Evolutionary conservation across 495 filamentous ascomycete species (phyloP).

Genomic region (Ramalina intermedia): DNA sequence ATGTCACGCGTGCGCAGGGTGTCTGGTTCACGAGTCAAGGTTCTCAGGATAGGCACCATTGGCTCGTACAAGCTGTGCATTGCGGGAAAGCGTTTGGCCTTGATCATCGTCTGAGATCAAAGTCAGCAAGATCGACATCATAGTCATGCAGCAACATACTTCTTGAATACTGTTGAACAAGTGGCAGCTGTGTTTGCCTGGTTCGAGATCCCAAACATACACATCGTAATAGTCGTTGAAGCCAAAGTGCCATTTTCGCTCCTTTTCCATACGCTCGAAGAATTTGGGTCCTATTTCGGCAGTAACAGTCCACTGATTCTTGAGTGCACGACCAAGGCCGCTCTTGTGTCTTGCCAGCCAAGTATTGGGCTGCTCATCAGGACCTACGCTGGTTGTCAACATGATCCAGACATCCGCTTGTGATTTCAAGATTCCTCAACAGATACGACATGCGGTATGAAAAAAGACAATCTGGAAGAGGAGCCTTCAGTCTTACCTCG

Average conservation of each 20-base stretch:
- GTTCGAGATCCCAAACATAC: constrained; percentile 34
- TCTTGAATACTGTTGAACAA: constrained; percentile 21
- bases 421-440: too few relatives aligned
- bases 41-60: constrained; percentile 18
- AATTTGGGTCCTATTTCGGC: constrained; percentile 25
- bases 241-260: constrained; percentile 29
- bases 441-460: too few relatives aligned
- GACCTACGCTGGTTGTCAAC: too few relatives aligned
- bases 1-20: constrained; percentile 27
- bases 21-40: constrained; percentile 23
- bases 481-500: background rate
- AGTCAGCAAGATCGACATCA: background rate
- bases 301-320: constrained; percentile 27
- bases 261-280: constrained; percentile 25
- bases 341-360: constrained; percentile 32
- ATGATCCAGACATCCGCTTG: too few relatives aligned
- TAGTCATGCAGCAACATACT: constrained; percentile 10
- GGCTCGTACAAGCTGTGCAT: constrained; percentile 21
- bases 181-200: constrained; percentile 14
- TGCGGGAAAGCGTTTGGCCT: constrained; percentile 21
- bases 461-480: too few relatives aligned
- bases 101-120: constrained; percentile 21
- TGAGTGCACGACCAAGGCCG: constrained; percentile 28
- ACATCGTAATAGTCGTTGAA: constrained; percentile 38
- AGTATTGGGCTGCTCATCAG: too few relatives aligned